These are phyloP conservation scores for Leishmania major DNA, from an alignment of 208 protist genomes.

Conservation along the genomic window DNA sequence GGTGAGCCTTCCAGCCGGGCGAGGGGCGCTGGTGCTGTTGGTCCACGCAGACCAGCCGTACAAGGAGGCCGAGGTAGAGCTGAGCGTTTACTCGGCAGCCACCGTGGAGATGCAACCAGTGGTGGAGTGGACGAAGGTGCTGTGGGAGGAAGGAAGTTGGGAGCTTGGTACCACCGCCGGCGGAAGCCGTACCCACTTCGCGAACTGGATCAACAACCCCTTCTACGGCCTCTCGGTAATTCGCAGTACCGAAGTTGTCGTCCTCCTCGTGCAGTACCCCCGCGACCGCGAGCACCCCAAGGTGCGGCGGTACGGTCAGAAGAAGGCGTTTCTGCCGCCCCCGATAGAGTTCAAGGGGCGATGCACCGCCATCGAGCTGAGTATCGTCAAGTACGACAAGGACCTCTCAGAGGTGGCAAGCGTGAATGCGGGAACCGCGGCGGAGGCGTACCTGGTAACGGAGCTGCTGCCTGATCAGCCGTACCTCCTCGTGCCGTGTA, in stretches of 20 bases:
- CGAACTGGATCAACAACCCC: slow-evolving; percentile 92
- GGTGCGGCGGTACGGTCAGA: slow-evolving; percentile 58
- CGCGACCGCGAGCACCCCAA: slow-evolving; percentile 73
- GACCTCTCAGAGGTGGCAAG: slow-evolving; percentile 54
- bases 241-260: slow-evolving; percentile 68
- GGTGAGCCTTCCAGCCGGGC: slow-evolving; percentile 31
- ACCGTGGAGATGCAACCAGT: slow-evolving; percentile 63
- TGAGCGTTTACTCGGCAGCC: slow-evolving; percentile 63
- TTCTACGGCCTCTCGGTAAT: slow-evolving; percentile 74
- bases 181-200: slow-evolving; percentile 59
- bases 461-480: slow-evolving; percentile 51
- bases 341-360: slow-evolving; percentile 66
- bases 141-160: slow-evolving; percentile 72
- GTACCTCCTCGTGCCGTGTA: slow-evolving; percentile 86
- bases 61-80: slow-evolving; percentile 64
- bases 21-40: slow-evolving; percentile 64
- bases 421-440: slow-evolving; percentile 40
- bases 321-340: slow-evolving; percentile 71
- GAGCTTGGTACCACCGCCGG: slow-evolving; percentile 82
- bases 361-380: slow-evolving; percentile 79
- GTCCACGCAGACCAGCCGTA: slow-evolving; percentile 80
- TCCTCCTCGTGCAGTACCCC: slow-evolving; percentile 82
- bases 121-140: slow-evolving; percentile 70
- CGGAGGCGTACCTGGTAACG: slow-evolving; percentile 58
- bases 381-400: slow-evolving; percentile 68